Evolutionary conservation across 257 asterid species (phyloP).

Genomic region (Phtheirospermum japonicum): DNA sequence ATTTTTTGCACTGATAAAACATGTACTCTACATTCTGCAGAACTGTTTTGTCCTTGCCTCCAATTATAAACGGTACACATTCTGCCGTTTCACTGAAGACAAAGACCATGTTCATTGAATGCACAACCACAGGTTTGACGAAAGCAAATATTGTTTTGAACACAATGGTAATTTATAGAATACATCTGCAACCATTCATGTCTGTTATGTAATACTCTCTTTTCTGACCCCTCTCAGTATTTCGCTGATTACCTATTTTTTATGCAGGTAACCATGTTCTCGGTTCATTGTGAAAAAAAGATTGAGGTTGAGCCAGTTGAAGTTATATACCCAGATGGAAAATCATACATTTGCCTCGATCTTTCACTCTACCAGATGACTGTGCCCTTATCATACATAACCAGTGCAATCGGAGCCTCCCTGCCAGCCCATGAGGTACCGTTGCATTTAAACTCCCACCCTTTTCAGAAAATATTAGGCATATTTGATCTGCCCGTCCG

Average conservation of each 20-base stretch:
- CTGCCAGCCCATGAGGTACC: conserved; percentile 70
- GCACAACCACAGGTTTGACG: conserved; percentile 94
- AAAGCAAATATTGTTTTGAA: conserved; percentile 87
- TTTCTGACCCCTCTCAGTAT: neutral
- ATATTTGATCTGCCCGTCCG: no score
- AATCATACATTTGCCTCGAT: conserved; percentile 62
- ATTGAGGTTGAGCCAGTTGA: conserved; percentile 90
- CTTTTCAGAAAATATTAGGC: no score
- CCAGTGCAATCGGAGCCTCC: conserved; percentile 51
- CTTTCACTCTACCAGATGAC: conserved; percentile 65
- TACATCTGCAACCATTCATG: neutral
- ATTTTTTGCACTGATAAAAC: conserved; percentile 4
- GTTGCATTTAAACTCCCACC: no score
- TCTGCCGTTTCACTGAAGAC: conserved; percentile 87
- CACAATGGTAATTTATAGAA: conserved; percentile 67
- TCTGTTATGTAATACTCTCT: neutral
- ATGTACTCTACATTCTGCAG: conserved; percentile 43
- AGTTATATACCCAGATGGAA: conserved; percentile 66
- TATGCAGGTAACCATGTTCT: conserved; percentile 90
- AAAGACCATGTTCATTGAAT: conserved; percentile 83
- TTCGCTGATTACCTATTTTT: conserved; percentile 14
- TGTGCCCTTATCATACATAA: conserved; percentile 72
- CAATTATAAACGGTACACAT: conserved; percentile 95
- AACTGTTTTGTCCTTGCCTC: conserved; percentile 92
- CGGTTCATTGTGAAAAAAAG: conserved; percentile 74